Conservation (phyloP, 2,329 filamentous ascomycete species). For the Fonsecaea multimorphosa region DNA sequence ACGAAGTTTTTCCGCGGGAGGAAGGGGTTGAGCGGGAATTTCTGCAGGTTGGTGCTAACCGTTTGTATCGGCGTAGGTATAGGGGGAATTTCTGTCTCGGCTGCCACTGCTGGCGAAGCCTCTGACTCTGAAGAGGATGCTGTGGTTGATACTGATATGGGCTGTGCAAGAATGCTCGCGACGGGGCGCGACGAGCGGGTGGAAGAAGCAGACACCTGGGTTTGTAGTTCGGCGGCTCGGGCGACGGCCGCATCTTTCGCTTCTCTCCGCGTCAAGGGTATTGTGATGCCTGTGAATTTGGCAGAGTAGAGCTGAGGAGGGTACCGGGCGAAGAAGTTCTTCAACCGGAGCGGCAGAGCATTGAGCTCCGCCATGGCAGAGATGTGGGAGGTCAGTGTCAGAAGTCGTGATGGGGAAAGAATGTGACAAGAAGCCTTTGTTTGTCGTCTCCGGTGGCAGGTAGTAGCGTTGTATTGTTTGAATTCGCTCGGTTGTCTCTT, state of each 20-base stretch:
- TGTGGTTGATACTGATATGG: constrained; percentile 12
- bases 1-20: constrained; percentile 75
- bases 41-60: constrained; percentile 40
- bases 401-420: not conserved
- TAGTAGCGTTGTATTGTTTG: not conserved
- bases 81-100: constrained; percentile 41
- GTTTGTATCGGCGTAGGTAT: constrained; percentile 46
- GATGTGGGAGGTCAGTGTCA: not conserved
- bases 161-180: constrained; percentile 14
- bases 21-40: constrained; percentile 76
- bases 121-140: constrained; percentile 31
- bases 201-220: constrained; percentile 1
- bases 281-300: constrained; percentile 41
- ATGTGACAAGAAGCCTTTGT: not conserved
- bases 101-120: constrained; percentile 59
- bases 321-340: constrained; percentile 87
- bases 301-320: constrained; percentile 68
- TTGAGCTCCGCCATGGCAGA: constrained; percentile 23
- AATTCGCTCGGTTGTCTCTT: not conserved
- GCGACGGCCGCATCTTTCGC: constrained; percentile 31
- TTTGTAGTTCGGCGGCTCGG: constrained; percentile 11
- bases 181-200: not conserved
- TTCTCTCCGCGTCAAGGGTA: constrained; percentile 35
- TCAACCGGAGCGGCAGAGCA: constrained; percentile 73
- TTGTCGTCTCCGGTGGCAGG: not conserved